These are phyloP conservation scores for Entonaema liquescens DNA, from an alignment of 495 filamentous ascomycete genomes.

Conservation along the genomic window DNA sequence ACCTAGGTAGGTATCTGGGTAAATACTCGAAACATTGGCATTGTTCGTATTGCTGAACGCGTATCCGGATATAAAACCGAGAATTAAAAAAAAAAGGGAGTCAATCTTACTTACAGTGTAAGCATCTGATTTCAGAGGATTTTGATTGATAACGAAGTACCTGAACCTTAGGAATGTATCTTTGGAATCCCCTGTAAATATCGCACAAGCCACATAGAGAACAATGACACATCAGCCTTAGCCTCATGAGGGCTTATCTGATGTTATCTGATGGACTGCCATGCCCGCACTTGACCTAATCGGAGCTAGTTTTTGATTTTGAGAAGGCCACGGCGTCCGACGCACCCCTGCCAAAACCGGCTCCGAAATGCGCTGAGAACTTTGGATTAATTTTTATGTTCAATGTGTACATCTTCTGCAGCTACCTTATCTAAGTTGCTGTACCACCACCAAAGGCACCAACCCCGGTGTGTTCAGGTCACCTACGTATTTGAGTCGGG, in stretches of 20 bases:
- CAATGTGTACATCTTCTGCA: neutral
- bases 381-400: conserved; percentile 8
- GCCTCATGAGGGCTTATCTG: conserved; percentile 22
- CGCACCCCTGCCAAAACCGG: conserved; percentile 24
- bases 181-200: neutral
- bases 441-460: conserved; percentile 16
- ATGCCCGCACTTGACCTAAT: conserved; percentile 9
- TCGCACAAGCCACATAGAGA: conserved; percentile 11
- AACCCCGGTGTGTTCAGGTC: conserved; percentile 7
- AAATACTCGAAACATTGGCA: neutral
- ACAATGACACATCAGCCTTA: conserved; percentile 3
- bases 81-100: neutral
- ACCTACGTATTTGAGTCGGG: conserved; percentile 37
- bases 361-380: conserved; percentile 32
- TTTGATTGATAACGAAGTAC: neutral
- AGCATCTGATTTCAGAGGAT: neutral
- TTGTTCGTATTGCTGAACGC: neutral
- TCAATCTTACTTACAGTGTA: neutral
- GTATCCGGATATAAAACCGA: neutral
- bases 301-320: neutral
- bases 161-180: neutral
- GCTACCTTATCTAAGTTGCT: conserved; percentile 14
- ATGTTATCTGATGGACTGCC: neutral
- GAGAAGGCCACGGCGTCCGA: conserved; percentile 7
- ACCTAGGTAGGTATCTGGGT: neutral